Base-by-base conservation (phyloP, 2,329 filamentous ascomycete species). In the Phialocephala subalpina region DNA sequence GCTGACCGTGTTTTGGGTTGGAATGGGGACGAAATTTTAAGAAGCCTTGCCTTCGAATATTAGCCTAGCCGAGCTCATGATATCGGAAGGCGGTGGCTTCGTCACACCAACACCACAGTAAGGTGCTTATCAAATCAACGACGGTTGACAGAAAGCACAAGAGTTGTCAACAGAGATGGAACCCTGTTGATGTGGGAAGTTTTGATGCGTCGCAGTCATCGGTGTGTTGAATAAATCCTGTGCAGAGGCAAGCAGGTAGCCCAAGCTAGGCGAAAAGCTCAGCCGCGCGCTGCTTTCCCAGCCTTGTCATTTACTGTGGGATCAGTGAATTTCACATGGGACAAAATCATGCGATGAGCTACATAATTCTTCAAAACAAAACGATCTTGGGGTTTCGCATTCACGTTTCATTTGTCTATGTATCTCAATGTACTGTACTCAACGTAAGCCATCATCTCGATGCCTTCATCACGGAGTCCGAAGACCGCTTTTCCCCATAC, bases 401-500 rank as follows among this genome's bases (percentile, higher is more conserved):
- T 53, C 49, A 53, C 29, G 27, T 18, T 49, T 53, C 22, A 29
- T 53, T 27, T 29, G 49, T 53, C 49, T 53, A 53, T 53, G 22
- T 53, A 49, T 49, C n/a, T 33, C 49, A 53, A 22, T 18, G 18
- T 11, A 53, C 25, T 53, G 18, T 29, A 53, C 25, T 53, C 25
- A 53, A 53, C 49, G n/a, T 55, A 47, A 59, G 33, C 62, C 58
- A 58, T 55, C 45, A 33, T 45, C 57, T 57, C 66, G 63, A 53
- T 27, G 14, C 27, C 49, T n/a, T 53, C 25, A 53, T 53, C 49
- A 33, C 49, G 49, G 49, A 33, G 49, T 33, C 49, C 49, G 49
- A 53, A 53, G 49, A 53, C 49, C 49, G 55, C 67, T 70, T 72
- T 73, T 69, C 66, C 65, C 66, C 67, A 70, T 70, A 75, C 73